These are phyloP conservation scores for Adenanthera pavonina DNA, from an alignment of 306 rosid species.

Conservation along the genomic window DNA sequence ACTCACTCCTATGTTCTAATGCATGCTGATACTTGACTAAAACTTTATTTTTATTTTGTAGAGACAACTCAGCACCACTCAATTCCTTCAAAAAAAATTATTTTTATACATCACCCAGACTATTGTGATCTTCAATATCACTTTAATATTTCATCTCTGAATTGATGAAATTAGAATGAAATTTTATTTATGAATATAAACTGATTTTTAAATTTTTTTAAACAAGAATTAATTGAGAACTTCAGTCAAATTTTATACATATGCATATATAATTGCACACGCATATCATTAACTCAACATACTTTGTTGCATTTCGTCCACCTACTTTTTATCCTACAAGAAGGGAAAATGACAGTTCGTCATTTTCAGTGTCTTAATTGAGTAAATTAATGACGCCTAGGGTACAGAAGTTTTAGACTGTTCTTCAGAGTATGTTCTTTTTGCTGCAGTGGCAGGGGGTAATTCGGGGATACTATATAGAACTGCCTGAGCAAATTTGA, in stretches of 20 bases:
- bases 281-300: no score
- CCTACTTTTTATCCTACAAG: background rate
- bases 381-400: background rate
- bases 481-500: background rate
- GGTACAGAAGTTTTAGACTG: background rate
- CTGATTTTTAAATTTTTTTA: background rate
- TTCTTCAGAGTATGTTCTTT: background rate
- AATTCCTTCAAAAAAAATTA: background rate
- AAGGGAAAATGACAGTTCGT: background rate
- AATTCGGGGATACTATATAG: no score
- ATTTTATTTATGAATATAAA: background rate
- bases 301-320: background rate
- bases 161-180: background rate
- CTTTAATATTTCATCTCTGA: background rate
- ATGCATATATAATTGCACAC: no score
- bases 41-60: no score
- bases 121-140: background rate
- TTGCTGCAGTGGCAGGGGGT: background rate
- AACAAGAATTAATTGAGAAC: background rate
- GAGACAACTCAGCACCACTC: background rate
- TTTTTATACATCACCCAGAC: background rate
- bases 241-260: background rate
- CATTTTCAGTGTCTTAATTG: background rate
- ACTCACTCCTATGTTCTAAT: background rate
- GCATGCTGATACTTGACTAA: background rate